Percentiles rank a stretch among this genome's conserved stretches.
phyloP scores from a whole-genome alignment of 495 filamentous ascomycete species.

The Aspergillus ostianus region DNA sequence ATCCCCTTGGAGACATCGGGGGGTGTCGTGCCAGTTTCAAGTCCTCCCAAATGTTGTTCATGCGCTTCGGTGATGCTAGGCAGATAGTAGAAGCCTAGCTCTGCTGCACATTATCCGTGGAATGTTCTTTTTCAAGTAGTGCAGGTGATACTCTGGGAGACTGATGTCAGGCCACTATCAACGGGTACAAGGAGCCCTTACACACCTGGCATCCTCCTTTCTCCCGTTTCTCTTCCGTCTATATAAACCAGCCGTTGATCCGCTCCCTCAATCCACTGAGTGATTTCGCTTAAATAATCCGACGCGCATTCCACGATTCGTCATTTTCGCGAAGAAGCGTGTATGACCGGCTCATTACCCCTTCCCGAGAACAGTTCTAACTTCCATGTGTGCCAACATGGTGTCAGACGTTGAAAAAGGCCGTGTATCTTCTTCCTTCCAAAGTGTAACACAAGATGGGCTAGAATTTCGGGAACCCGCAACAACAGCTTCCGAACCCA shows the following conservation, averaged over 20 bases:
- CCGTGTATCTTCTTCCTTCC: slow-evolving; percentile 17
- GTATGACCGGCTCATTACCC: slow-evolving; percentile 1
- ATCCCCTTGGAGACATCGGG: neutral
- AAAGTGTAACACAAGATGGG: slow-evolving; percentile 21
- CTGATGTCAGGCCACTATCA: slow-evolving; percentile 16
- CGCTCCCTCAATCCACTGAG: neutral
- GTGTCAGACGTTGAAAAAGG: slow-evolving; percentile 16
- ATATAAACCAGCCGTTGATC: slow-evolving; percentile 10
- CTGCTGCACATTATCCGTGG: slow-evolving; percentile 15
- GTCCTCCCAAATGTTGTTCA: neutral
- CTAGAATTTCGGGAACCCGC: slow-evolving; percentile 1
- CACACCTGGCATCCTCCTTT: slow-evolving; percentile 9
- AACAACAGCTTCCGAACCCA: slow-evolving; percentile 12
- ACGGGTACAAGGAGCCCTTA: neutral
- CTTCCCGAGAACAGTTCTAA: neutral
- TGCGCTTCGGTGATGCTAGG: neutral
- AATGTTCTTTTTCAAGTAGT: slow-evolving; percentile 18
- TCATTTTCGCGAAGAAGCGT: neutral
- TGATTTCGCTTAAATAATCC: neutral
- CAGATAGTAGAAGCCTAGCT: slow-evolving; percentile 4
- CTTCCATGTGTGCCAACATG: slow-evolving; percentile 12
- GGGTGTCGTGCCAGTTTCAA: neutral
- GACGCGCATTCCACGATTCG: neutral
- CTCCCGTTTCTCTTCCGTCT: neutral
- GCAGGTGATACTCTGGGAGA: slow-evolving; percentile 14